phyloP scores from a whole-genome alignment of 371 early-diverging fungal species.

The Mortierella sp. region DNA sequence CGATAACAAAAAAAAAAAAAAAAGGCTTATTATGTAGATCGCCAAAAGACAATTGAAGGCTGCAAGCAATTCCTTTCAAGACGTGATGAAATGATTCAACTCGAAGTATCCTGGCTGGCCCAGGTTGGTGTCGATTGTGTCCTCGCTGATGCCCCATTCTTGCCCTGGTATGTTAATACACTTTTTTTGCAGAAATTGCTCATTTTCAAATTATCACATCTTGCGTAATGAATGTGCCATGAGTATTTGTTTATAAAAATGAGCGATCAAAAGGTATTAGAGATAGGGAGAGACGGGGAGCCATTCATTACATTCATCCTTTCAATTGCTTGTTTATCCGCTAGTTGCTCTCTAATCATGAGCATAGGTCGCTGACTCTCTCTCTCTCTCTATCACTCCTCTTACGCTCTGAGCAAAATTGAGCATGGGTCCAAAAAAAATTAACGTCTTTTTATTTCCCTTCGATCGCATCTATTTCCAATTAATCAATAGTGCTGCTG shows the following conservation, averaged over 20 bases:
- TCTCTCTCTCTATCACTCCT: background rate
- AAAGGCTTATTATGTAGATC: constrained; percentile 79
- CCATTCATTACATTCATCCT: no score
- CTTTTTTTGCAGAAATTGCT: no score
- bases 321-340: background rate
- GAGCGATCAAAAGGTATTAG: no score
- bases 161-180: constrained; percentile 68
- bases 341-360: background rate
- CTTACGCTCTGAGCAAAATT: constrained; percentile 30
- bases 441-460: background rate
- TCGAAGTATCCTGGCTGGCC: constrained; percentile 68
- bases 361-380: background rate
- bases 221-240: no score
- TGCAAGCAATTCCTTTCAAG: constrained; percentile 63
- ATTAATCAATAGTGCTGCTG: constrained; percentile 64
- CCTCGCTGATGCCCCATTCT: constrained; percentile 77
- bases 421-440: no score
- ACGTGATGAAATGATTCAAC: constrained; percentile 61
- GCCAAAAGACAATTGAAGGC: constrained; percentile 68
- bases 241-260: no score
- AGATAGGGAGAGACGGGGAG: no score
- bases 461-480: no score
- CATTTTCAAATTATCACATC: no score
- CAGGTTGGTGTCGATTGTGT: constrained; percentile 72
- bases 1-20: no score